Percentiles rank a stretch among this genome's conserved stretches.
These are phyloP conservation scores for Aspergillus clavatus DNA, from an alignment of 2,329 filamentous ascomycete species.

Conservation along the genomic window DNA sequence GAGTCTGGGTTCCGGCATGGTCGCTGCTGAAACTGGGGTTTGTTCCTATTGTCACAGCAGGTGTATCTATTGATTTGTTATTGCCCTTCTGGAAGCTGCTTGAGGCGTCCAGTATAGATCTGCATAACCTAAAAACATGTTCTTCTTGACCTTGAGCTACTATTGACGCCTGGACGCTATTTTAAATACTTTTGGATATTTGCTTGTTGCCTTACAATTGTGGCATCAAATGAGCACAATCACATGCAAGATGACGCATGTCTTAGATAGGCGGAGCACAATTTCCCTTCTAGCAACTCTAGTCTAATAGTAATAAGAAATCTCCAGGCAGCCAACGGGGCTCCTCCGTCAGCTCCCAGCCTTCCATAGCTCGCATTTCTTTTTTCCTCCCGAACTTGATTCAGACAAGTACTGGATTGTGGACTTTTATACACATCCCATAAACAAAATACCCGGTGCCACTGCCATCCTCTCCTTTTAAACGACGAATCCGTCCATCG, in stretches of 20 bases:
- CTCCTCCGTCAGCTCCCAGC: too few relatives aligned
- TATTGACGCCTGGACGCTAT: too few relatives aligned
- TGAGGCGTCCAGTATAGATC: background rate
- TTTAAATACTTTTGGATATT: too few relatives aligned
- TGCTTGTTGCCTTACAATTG: background rate
- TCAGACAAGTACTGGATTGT: background rate
- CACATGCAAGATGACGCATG: background rate
- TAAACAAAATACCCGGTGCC: background rate
- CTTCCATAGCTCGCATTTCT: background rate
- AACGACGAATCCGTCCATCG: background rate
- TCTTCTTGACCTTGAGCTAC: background rate
- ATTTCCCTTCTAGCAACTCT: background rate
- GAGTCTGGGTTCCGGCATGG: background rate
- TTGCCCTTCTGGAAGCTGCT: background rate
- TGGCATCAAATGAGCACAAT: background rate
- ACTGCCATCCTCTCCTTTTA: background rate
- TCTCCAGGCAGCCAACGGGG: background rate
- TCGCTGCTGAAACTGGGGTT: background rate
- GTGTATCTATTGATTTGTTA: background rate
- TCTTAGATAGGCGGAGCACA: background rate
- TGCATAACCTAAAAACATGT: background rate
- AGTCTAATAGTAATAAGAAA: too few relatives aligned
- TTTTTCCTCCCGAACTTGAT: too few relatives aligned
- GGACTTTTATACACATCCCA: background rate
- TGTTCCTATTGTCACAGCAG: constrained; percentile 1